Percentiles rank a stretch among this genome's conserved stretches.
These are phyloP conservation scores for Tremella mesenterica DNA, from an alignment of 768 basidiomycete genomes.

Conservation along the genomic window DNA sequence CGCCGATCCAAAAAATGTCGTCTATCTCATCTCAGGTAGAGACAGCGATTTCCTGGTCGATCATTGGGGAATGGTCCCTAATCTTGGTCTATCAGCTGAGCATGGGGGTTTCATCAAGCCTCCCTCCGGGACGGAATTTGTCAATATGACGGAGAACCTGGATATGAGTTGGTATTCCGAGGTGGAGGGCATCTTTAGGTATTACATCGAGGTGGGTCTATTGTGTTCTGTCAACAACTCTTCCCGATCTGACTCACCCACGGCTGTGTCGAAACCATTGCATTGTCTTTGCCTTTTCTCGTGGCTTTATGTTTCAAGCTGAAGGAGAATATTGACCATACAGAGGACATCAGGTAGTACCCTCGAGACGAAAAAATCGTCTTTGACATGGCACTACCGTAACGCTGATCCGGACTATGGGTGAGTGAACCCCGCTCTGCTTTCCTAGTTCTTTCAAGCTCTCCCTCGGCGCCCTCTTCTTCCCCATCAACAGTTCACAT, in stretches of 20 bases:
- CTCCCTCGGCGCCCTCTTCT: no score
- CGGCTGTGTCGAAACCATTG: no score
- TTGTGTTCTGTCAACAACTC: neutral
- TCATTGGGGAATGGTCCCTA: conserved; percentile 73
- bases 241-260: neutral
- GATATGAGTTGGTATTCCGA: conserved; percentile 98
- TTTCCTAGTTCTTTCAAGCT: no score
- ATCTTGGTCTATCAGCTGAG: conserved; percentile 87
- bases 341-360: conserved; percentile 87
- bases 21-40: conserved; percentile 95
- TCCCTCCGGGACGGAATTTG: conserved; percentile 63
- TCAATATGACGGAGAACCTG: conserved; percentile 77
- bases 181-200: conserved; percentile 89
- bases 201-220: conserved; percentile 77
- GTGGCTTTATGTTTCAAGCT: conserved; percentile 1
- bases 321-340: no score
- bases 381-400: conserved; percentile 97
- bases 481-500: no score
- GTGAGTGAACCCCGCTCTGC: no score
- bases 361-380: conserved; percentile 94
- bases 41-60: conserved; percentile 85
- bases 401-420: conserved; percentile 92
- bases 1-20: conserved; percentile 75
- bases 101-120: conserved; percentile 86
- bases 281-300: neutral